Evolutionary conservation across 129 eudicot species (phyloP).

Genomic region (Heracleum sosnowskyi): DNA sequence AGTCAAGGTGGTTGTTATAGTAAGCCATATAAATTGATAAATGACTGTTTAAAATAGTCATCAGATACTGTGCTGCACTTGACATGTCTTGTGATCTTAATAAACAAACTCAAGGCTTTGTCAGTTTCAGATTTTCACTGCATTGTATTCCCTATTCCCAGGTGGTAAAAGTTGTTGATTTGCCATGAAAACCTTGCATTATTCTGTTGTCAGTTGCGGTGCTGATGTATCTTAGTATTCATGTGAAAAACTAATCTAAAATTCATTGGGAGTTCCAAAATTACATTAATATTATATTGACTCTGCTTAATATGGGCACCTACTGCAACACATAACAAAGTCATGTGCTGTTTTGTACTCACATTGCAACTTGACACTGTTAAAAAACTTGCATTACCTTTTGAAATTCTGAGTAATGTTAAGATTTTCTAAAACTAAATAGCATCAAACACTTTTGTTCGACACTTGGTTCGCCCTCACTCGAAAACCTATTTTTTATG

Average conservation of each 20-base stretch:
- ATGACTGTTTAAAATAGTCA: background rate
- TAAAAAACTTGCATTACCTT: background rate
- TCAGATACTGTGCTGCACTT: constrained; percentile 1
- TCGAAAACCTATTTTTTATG: background rate
- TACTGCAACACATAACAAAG: background rate
- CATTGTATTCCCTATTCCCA: constrained; percentile 12
- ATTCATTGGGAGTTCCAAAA: background rate
- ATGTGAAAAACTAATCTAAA: background rate
- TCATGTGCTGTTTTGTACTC: background rate
- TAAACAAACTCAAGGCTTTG: constrained; percentile 10
- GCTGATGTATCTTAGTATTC: constrained; percentile 1
- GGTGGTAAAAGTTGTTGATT: constrained; percentile 6
- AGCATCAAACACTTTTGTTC: background rate
- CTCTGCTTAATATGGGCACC: background rate
- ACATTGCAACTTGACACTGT: background rate
- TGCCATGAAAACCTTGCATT: constrained; percentile 10
- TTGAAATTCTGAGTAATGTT: background rate
- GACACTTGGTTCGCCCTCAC: background rate
- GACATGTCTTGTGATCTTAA: constrained; percentile 4
- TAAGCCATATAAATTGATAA: background rate
- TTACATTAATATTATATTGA: background rate
- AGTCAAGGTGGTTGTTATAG: background rate
- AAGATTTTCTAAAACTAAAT: background rate
- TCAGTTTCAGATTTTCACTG: constrained; percentile 19
- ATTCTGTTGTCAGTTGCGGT: constrained; percentile 16